Conservation (phyloP, 768 basidiomycete genomes). For the Psilocybe sp. region DNA sequence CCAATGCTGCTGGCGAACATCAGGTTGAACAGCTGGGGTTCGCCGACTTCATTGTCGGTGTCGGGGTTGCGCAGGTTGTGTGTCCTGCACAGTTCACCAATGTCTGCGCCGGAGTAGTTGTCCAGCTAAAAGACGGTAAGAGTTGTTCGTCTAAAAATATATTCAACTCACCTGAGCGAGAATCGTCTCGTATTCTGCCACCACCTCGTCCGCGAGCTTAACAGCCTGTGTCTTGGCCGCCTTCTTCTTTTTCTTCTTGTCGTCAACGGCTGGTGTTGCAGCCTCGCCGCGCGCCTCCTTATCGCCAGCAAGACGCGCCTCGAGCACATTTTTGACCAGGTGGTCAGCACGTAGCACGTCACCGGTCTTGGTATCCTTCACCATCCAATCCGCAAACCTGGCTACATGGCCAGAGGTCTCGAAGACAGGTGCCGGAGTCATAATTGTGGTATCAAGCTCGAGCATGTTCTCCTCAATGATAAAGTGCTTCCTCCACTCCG, state of each 20-base stretch:
- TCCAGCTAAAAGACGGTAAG: constrained; percentile 59
- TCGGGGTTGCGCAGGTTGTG: constrained; percentile 86
- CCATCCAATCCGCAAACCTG: constrained; percentile 99
- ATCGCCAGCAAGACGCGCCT: constrained; percentile 87
- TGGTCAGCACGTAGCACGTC: constrained; percentile 97
- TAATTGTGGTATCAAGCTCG: constrained; percentile 96
- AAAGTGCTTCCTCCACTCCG: constrained; percentile 96
- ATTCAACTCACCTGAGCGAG: constrained; percentile 76
- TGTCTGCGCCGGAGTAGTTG: constrained; percentile 86
- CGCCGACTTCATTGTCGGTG: constrained; percentile 88
- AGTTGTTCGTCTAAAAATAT: not conserved
- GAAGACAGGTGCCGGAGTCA: constrained; percentile 93
- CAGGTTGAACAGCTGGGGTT: constrained; percentile 95
- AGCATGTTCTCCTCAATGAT: constrained; percentile 99
- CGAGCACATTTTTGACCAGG: constrained; percentile 88
- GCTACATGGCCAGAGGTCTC: constrained; percentile 98
- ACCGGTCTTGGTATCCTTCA: constrained; percentile 91
- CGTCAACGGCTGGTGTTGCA: constrained; percentile 57
- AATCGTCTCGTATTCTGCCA: constrained; percentile 74
- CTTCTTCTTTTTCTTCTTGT: constrained; percentile 81
- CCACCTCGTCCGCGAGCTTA: constrained; percentile 69
- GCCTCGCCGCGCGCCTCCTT: constrained; percentile 79
- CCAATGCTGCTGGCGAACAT: constrained; percentile 99
- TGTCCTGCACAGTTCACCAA: constrained; percentile 82
- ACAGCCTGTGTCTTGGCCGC: constrained; percentile 64